Conservation (phyloP, 2,329 filamentous ascomycete species). For the Pyricularia sp. region DNA sequence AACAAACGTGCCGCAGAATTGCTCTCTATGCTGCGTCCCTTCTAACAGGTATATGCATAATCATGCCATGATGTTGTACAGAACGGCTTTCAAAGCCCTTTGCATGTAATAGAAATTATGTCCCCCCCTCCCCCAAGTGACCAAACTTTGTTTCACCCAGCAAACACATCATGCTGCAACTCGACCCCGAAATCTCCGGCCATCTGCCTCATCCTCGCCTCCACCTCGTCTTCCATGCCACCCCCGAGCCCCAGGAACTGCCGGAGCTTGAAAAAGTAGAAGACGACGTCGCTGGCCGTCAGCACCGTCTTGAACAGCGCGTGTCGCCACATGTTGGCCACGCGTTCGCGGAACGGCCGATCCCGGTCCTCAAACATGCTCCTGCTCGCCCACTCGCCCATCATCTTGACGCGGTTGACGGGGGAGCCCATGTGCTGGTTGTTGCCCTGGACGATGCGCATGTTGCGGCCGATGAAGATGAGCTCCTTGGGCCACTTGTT, state of each 20-base stretch:
- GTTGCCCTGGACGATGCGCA: constrained; percentile 88
- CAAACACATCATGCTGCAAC: constrained; percentile 79
- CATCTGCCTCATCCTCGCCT: constrained; percentile 76
- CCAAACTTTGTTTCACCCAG: constrained; percentile 47
- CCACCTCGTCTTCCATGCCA: constrained; percentile 92
- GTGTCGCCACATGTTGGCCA: constrained; percentile 66
- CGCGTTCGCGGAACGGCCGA: constrained; percentile 50
- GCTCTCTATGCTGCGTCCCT: not conserved
- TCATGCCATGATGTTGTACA: not conserved
- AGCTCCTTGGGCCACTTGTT: constrained; percentile 84
- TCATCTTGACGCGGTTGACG: constrained; percentile 90
- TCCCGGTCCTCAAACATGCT: constrained; percentile 70
- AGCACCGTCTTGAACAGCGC: constrained; percentile 74
- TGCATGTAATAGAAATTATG: not conserved
- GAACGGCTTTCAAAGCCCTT: not conserved
- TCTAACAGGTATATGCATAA: not conserved
- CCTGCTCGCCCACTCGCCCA: constrained; percentile 78
- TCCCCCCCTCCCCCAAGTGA: not conserved
- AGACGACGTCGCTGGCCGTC: constrained; percentile 67
- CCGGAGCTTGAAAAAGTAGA: constrained; percentile 69
- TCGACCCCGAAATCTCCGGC: constrained; percentile 89
- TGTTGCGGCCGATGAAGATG: constrained; percentile 83
- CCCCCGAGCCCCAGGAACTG: constrained; percentile 69
- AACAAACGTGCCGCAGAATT: not conserved
- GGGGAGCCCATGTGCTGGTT: constrained; percentile 86